These are phyloP conservation scores for Fusarium sp. DNA, from an alignment of 2,329 filamentous ascomycete species.

Conservation along the genomic window DNA sequence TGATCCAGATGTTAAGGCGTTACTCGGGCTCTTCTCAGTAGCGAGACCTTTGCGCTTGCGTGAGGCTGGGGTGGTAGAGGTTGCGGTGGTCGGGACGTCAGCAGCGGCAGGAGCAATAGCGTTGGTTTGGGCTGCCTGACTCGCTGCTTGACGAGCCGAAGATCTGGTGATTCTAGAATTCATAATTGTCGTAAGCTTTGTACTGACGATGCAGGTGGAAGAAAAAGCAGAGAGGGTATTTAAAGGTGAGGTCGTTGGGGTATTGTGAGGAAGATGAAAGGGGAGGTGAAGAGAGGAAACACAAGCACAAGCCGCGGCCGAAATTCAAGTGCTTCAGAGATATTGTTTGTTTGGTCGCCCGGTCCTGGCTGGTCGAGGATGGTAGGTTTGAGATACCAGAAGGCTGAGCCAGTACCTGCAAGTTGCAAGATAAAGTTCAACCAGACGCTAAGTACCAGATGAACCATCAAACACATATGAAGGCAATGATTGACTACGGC, in stretches of 20 bases:
- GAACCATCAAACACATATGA: constrained; percentile 3
- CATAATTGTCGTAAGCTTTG: constrained; percentile 75
- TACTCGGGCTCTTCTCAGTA: constrained; percentile 61
- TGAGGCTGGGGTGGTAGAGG: constrained; percentile 59
- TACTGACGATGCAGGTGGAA: constrained; percentile 42
- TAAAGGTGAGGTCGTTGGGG: constrained; percentile 25
- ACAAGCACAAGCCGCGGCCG: constrained; percentile 27
- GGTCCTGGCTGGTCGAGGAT: constrained; percentile 6
- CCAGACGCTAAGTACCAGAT: neutral
- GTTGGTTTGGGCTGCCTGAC: constrained; percentile 63
- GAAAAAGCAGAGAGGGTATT: constrained; percentile 36
- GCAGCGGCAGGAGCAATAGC: constrained; percentile 55
- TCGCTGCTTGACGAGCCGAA: constrained; percentile 88
- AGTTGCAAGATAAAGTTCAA: constrained; percentile 8
- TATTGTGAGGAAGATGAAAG: constrained; percentile 32
- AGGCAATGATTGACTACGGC: constrained; percentile 12
- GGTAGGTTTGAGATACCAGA: constrained; percentile 8
- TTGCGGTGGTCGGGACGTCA: constrained; percentile 57
- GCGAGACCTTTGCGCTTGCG: constrained; percentile 82
- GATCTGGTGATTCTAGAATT: constrained; percentile 96
- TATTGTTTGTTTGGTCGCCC: constrained; percentile 25
- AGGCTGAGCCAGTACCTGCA: neutral
- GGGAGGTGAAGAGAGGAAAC: constrained; percentile 31
- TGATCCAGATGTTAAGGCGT: constrained; percentile 45
- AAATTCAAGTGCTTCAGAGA: constrained; percentile 34